phyloP scores from a whole-genome alignment of 176 grass and related monocot species.

The Panicum miliaceum region DNA sequence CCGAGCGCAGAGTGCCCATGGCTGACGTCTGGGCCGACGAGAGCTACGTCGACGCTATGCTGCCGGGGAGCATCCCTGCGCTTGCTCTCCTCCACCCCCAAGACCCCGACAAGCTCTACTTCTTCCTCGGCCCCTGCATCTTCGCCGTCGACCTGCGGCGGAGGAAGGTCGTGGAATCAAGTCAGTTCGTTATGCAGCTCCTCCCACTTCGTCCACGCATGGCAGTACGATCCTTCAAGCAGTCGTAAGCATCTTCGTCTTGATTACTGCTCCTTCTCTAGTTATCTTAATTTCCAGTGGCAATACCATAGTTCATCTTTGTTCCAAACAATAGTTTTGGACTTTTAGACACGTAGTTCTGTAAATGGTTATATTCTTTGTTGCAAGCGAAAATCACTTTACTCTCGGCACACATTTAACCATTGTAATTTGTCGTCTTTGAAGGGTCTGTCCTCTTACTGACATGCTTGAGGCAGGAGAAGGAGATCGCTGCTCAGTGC shows the following conservation, averaged over 20 bases:
- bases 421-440: too few relatives aligned
- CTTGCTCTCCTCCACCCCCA: slow-evolving; percentile 17
- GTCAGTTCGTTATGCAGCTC: not conserved
- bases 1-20: slow-evolving; percentile 11
- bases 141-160: slow-evolving; percentile 13
- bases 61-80: not conserved
- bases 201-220: slow-evolving; percentile 30
- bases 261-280: not conserved
- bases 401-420: too few relatives aligned
- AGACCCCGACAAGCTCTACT: slow-evolving; percentile 15
- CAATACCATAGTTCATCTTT: too few relatives aligned
- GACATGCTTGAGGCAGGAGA: too few relatives aligned
- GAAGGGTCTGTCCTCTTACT: too few relatives aligned
- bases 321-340: too few relatives aligned
- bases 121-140: slow-evolving; percentile 22
- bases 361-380: too few relatives aligned
- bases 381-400: too few relatives aligned
- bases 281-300: too few relatives aligned
- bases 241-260: not conserved
- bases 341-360: too few relatives aligned
- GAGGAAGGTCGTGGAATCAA: slow-evolving; percentile 8
- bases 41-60: slow-evolving; percentile 15
- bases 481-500: too few relatives aligned
- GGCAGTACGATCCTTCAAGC: slow-evolving; percentile 20
- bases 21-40: slow-evolving; percentile 2